Evolutionary conservation across 352 stramenopile genomes (phyloP).

Genomic region (Phytopythium litorale): DNA sequence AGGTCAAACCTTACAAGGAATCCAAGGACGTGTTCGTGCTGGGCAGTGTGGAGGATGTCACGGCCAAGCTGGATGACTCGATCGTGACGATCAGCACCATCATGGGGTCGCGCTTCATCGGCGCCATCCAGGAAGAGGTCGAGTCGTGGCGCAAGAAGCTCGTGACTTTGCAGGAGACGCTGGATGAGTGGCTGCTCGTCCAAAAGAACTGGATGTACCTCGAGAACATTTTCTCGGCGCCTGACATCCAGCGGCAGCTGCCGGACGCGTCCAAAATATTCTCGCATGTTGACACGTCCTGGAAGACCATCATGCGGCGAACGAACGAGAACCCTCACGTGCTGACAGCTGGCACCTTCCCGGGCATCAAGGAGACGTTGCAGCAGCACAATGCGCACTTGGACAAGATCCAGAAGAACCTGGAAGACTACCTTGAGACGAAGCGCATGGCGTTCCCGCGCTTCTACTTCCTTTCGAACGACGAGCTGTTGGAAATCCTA

Average conservation of each 20-base stretch:
- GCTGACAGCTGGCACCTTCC: slow-evolving; percentile 73
- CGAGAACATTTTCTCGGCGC: slow-evolving; percentile 85
- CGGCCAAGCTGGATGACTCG: slow-evolving; percentile 89
- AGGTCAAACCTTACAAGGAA: slow-evolving; percentile 93
- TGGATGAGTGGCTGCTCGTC: slow-evolving; percentile 87
- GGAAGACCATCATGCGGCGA: slow-evolving; percentile 90
- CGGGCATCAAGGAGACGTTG: slow-evolving; percentile 79
- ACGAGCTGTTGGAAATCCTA: slow-evolving; percentile 94
- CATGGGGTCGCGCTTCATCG: slow-evolving; percentile 89
- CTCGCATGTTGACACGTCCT: slow-evolving; percentile 86
- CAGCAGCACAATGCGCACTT: slow-evolving; percentile 83
- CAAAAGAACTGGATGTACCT: slow-evolving; percentile 91
- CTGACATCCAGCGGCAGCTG: slow-evolving; percentile 90
- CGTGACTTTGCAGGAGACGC: slow-evolving; percentile 76
- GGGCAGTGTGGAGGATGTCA: slow-evolving; percentile 89
- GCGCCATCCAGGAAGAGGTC: slow-evolving; percentile 88
- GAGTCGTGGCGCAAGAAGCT: slow-evolving; percentile 86
- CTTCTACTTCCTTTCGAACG: slow-evolving; percentile 96
- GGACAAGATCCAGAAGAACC: slow-evolving; percentile 90
- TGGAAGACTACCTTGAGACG: slow-evolving; percentile 92
- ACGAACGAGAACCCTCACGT: slow-evolving; percentile 86
- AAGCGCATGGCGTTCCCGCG: slow-evolving; percentile 91
- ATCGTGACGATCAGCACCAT: slow-evolving; percentile 94
- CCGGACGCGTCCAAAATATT: slow-evolving; percentile 90
- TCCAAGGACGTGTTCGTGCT: slow-evolving; percentile 92